Conservation (phyloP, 2,329 filamentous ascomycete species). For the Arthrobotrys sphaeroides region DNA sequence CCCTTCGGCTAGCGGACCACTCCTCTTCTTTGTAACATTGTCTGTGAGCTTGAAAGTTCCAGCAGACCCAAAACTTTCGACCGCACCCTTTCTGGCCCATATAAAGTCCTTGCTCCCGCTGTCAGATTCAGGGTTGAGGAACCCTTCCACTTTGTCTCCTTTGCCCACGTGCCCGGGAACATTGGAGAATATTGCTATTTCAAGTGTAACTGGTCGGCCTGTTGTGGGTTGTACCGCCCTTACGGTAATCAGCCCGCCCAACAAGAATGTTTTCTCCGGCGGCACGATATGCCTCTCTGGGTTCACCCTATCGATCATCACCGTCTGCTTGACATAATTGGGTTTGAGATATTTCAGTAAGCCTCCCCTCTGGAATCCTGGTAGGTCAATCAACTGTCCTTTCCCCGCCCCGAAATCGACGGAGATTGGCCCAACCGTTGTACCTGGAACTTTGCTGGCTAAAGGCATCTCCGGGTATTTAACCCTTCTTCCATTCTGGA, state of each 20-base stretch:
- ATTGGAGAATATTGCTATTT: slow-evolving; percentile 73
- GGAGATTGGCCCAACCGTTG: slow-evolving; percentile 92
- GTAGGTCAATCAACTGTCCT: slow-evolving; percentile 92
- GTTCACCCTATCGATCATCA: slow-evolving; percentile 80
- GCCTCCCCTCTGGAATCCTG: slow-evolving; percentile 63
- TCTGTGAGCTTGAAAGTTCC: slow-evolving; percentile 78
- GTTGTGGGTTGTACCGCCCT: slow-evolving; percentile 72
- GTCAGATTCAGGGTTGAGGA: background rate
- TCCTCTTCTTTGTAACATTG: slow-evolving; percentile 82
- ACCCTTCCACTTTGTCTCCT: slow-evolving; percentile 74
- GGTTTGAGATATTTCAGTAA: slow-evolving; percentile 55
- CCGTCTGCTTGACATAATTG: slow-evolving; percentile 63
- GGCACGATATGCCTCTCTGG: slow-evolving; percentile 79
- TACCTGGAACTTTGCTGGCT: slow-evolving; percentile 86
- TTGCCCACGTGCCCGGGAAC: slow-evolving; percentile 78
- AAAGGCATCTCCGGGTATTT: slow-evolving; percentile 85
- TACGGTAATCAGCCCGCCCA: slow-evolving; percentile 87
- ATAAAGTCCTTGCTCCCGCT: background rate
- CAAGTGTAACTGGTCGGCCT: slow-evolving; percentile 12
- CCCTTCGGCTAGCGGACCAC: slow-evolving; percentile 70
- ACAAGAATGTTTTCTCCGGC: slow-evolving; percentile 78
- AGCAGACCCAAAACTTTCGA: slow-evolving; percentile 65
- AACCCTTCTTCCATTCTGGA: slow-evolving; percentile 70
- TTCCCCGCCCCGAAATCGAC: slow-evolving; percentile 78
- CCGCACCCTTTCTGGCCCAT: slow-evolving; percentile 16